These are phyloP conservation scores for Cladosporium colombiae DNA, from an alignment of 2,329 filamentous ascomycete species.

Conservation along the genomic window DNA sequence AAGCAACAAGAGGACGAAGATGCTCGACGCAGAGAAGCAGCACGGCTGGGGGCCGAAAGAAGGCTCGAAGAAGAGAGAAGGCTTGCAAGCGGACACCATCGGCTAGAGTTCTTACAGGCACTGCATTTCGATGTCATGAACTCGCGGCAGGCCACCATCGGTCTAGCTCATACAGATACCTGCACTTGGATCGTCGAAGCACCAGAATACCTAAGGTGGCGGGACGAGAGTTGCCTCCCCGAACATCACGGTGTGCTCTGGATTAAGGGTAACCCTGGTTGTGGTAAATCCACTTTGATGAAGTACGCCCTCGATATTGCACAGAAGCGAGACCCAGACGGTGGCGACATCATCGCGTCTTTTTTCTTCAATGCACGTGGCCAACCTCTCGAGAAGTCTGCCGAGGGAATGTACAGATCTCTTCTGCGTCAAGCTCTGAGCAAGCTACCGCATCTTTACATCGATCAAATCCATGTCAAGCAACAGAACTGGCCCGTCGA, in stretches of 20 bases:
- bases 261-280: constrained; percentile 17
- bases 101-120: background rate
- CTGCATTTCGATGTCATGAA: background rate
- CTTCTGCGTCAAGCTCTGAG: background rate
- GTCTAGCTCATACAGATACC: background rate
- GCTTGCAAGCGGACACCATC: background rate
- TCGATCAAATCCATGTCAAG: constrained; percentile 18
- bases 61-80: background rate
- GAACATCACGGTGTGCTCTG: constrained; percentile 2
- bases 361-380: constrained; percentile 15
- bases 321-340: too few relatives aligned
- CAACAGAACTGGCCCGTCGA: background rate
- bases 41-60: background rate
- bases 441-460: background rate
- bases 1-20: background rate
- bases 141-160: background rate
- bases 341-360: background rate
- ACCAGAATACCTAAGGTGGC: background rate
- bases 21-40: background rate
- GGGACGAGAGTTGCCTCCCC: background rate
- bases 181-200: background rate
- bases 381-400: background rate
- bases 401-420: constrained; percentile 16
- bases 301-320: background rate
- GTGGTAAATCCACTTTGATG: constrained; percentile 11